A percentile compares a stretch with the other conserved stretches of the same genome.
phyloP scores from a whole-genome alignment of 495 filamentous ascomycete genomes.

The Neurospora sp. region DNA sequence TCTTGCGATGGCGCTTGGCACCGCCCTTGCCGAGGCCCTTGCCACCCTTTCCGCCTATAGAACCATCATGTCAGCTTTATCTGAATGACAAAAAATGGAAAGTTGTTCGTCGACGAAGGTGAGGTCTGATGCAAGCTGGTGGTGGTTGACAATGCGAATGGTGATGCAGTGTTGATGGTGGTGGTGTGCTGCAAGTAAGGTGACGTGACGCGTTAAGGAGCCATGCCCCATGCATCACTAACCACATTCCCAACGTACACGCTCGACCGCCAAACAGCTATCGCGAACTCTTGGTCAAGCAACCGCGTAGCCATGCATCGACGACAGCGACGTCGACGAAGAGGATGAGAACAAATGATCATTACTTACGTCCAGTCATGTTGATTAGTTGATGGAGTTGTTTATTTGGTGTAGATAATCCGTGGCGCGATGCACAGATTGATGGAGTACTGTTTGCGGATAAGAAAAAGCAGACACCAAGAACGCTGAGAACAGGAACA shows the following conservation, averaged over 20 bases:
- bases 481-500: not conserved
- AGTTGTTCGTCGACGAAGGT: not conserved
- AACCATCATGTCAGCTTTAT: conserved; percentile 14
- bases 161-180: not conserved
- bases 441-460: conserved; percentile 15
- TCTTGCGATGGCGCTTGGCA: conserved; percentile 97
- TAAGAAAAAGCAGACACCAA: not conserved
- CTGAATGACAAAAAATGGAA: not conserved
- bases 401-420: conserved; percentile 20
- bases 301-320: conserved; percentile 1
- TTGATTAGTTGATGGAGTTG: conserved; percentile 34
- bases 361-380: conserved; percentile 94
- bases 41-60: conserved; percentile 67
- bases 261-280: conserved; percentile 14
- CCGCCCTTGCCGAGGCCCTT: conserved; percentile 84
- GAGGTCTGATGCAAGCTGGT: not conserved
- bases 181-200: not conserved
- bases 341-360: conserved; percentile 9
- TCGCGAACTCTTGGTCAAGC: conserved; percentile 14
- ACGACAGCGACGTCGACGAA: conserved; percentile 10
- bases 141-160: not conserved
- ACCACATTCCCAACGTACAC: conserved; percentile 11
- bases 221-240: conserved; percentile 7
- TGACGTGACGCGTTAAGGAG: conserved; percentile 16
- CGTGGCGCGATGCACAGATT: conserved; percentile 14